Evolutionary conservation across 1,284 basidiomycete species (phyloP), one percentile per base, ranked within the genome.

Genomic region (Rhodofomes roseus): DNA sequence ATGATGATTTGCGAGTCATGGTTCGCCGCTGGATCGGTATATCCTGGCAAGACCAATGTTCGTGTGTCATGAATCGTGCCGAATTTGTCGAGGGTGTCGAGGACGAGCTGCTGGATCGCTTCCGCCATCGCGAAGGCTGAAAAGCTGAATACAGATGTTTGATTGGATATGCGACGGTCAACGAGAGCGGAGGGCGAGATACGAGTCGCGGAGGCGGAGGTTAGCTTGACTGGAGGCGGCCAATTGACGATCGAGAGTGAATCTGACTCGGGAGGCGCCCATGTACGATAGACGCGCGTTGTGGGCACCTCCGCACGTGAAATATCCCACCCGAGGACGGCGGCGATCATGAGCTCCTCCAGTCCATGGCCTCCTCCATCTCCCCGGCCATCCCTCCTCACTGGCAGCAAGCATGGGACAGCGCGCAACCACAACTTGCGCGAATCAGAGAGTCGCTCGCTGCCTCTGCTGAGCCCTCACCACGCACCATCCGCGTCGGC

Each of bases 1-100:
- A 97, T 84, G 58, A 81, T 80, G 65, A 89, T 87, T 77, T 96
- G 95, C 54, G 82, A 82, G 71, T 92, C 89, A 71, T 87, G 85
- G 57, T 86, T 82, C 18, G 79, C 73, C 1, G 89, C 86, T 37
- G 77, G 78, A 29, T 76, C 71, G 29, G 79, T 77, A 66, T 88
- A 79, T 31, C 85, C 87, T n/a, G 89, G 87, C 58, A 94, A 77
- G 34, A 79, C 70, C 36, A 96, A 81, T 41, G 80, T 72, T 63
- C 94, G 81, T 18, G 94, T 90, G 73, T 98, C 95, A 43, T 81
- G 68, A 65, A 96, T 90, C 1, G 74, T 74, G 0, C 79, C 81
- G 48, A 81, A 66, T 16, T 76, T 70, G 62, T 90, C 83, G 61
- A 96, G 82, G 37, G 83, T 82, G 65, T 90, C 82, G 55, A 97